phyloP scores from a whole-genome alignment of 805 yeast genomes.

The Naumovozyma castellii region DNA sequence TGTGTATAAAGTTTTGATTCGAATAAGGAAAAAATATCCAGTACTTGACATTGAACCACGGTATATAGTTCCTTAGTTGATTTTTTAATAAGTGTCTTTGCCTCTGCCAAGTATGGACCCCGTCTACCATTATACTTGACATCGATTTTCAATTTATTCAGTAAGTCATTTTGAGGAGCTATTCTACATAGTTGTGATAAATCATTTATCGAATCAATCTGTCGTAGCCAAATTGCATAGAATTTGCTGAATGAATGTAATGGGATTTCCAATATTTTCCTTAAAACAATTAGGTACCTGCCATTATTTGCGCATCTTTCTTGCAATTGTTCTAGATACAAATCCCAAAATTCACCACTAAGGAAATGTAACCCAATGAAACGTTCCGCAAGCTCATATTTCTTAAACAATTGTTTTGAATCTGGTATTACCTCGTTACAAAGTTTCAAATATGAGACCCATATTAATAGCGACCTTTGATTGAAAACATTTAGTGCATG shows the following conservation, averaged over 20 bases:
- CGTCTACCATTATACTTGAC: constrained; percentile 16
- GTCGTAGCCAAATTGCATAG: constrained; percentile 25
- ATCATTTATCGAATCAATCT: constrained; percentile 23
- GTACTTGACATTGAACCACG: constrained; percentile 24
- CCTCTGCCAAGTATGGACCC: constrained; percentile 29
- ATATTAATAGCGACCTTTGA: constrained; percentile 24
- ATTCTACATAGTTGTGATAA: constrained; percentile 17
- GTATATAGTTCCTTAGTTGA: constrained; percentile 25
- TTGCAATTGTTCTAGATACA: constrained; percentile 23
- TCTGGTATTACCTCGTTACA: constrained; percentile 22
- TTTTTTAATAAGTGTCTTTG: constrained; percentile 24
- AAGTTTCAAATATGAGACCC: constrained; percentile 25
- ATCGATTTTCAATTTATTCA: constrained; percentile 18
- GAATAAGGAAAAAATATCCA: constrained; percentile 24
- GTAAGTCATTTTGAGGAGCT: constrained; percentile 19
- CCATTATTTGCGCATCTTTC: constrained; percentile 15
- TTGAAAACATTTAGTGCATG: constrained; percentile 18
- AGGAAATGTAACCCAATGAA: constrained; percentile 28
- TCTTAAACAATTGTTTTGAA: constrained; percentile 19
- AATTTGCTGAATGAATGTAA: constrained; percentile 25
- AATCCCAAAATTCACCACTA: constrained; percentile 30
- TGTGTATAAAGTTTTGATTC: constrained; percentile 24
- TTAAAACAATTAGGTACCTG: constrained; percentile 20
- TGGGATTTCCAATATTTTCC: constrained; percentile 27
- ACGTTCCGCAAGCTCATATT: constrained; percentile 26